A percentile compares a stretch with the other conserved stretches of the same genome.
Conservation (phyloP, 129 eudicot species). For the Rutidosis leptorrhynchoides region DNA sequence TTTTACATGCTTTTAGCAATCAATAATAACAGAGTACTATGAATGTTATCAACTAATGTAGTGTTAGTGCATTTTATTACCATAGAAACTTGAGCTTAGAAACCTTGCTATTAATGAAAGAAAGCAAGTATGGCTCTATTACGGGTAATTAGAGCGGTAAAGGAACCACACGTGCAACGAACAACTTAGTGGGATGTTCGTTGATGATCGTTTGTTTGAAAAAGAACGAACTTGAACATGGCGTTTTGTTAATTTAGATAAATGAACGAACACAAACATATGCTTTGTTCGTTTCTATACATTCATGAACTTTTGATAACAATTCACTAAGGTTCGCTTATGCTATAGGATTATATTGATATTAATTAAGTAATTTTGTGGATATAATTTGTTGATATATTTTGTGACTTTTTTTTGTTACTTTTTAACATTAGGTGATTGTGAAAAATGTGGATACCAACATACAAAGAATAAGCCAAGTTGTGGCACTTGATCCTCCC, state of each 20-base stretch:
- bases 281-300: neutral
- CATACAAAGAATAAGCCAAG: slow-evolving; percentile 64
- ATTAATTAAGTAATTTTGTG: neutral
- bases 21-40: neutral
- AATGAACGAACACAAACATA: neutral
- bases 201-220: neutral
- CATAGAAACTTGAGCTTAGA: neutral
- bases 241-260: neutral
- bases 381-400: neutral
- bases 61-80: neutral
- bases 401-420: neutral
- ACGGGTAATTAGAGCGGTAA: neutral
- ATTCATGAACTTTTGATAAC: neutral
- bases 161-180: neutral
- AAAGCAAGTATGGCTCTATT: neutral
- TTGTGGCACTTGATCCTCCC: slow-evolving; percentile 81
- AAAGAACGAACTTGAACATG: neutral
- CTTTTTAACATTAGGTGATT: slow-evolving; percentile 43
- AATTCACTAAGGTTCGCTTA: neutral
- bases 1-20: neutral
- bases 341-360: neutral
- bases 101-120: neutral
- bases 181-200: neutral
- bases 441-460: slow-evolving; percentile 52
- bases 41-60: neutral